Percentiles rank a stretch among this genome's conserved stretches.
These are phyloP conservation scores for Alloteropsis angusta DNA, from an alignment of 202 grass and related monocot species.

Conservation along the genomic window DNA sequence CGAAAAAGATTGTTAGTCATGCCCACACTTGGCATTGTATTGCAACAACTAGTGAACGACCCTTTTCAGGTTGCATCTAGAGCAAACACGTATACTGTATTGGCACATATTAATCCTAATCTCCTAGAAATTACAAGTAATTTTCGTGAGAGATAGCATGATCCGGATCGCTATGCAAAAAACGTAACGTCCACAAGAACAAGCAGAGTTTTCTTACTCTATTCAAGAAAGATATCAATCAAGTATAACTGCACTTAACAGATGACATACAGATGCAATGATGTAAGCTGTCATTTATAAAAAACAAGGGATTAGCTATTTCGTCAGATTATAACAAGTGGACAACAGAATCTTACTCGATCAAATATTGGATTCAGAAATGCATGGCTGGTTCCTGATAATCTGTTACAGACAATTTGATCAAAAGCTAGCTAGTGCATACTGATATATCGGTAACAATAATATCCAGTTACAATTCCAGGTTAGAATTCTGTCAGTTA, in stretches of 20 bases:
- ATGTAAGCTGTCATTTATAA: background rate
- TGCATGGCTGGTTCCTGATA: background rate
- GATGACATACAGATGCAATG: background rate
- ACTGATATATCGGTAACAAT: background rate
- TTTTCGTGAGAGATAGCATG: background rate
- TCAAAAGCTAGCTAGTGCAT: background rate
- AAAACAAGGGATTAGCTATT: background rate
- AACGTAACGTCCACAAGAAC: background rate
- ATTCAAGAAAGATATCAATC: background rate
- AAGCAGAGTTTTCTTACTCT: background rate
- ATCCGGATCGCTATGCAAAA: background rate
- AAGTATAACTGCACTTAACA: background rate
- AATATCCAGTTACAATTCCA: background rate
- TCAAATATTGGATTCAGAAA: slow-evolving; percentile 7
- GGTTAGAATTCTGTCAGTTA: background rate
- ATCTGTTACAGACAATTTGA: background rate
- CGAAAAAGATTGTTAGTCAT: background rate
- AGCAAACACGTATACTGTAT: background rate
- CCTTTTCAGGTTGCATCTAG: background rate
- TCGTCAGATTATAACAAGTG: background rate
- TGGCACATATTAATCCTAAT: background rate
- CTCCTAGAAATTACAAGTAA: background rate
- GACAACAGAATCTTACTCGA: background rate
- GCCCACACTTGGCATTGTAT: background rate
- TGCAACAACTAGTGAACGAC: background rate